Percentiles rank a stretch among this genome's conserved stretches.
These are phyloP conservation scores for Chalaropsis thielavioides DNA, from an alignment of 2,329 filamentous ascomycete species.

Conservation along the genomic window DNA sequence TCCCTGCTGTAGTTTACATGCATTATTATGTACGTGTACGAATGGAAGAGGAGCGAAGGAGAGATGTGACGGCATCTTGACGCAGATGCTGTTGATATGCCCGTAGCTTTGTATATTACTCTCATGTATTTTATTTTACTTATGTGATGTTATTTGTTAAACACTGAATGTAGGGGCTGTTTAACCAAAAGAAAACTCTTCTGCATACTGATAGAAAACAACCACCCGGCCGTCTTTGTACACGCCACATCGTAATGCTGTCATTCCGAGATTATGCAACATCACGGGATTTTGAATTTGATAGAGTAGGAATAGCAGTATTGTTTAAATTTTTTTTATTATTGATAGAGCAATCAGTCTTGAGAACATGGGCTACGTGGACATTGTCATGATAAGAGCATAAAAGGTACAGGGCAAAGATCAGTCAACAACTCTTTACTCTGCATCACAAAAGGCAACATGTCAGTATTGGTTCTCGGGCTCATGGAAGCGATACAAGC, in stretches of 20 bases:
- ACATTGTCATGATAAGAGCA: constrained; percentile 2
- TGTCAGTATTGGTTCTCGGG: neutral
- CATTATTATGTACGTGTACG: constrained; percentile 2
- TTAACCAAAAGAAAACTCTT: neutral
- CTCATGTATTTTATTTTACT: constrained; percentile 4
- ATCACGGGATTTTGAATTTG: too few species aligned
- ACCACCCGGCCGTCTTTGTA: too few species aligned
- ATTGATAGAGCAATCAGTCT: neutral
- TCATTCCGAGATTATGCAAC: too few species aligned
- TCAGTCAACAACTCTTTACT: neutral
- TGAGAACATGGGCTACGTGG: neutral
- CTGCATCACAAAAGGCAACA: neutral
- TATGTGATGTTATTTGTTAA: neutral
- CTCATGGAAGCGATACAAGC: neutral
- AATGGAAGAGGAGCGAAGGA: neutral
- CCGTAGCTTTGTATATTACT: constrained; percentile 13
- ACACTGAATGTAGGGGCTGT: neutral
- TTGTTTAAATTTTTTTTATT: neutral
- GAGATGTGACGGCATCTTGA: neutral
- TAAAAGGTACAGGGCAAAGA: neutral
- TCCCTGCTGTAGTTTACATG: neutral
- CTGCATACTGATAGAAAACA: too few species aligned
- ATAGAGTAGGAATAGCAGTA: neutral
- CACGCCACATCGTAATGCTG: too few species aligned
- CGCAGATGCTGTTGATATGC: neutral